Evolutionary conservation across 352 stramenopile species (phyloP), one percentile per base, ranked within the genome.

Genomic region (Phytophthora rubi): DNA sequence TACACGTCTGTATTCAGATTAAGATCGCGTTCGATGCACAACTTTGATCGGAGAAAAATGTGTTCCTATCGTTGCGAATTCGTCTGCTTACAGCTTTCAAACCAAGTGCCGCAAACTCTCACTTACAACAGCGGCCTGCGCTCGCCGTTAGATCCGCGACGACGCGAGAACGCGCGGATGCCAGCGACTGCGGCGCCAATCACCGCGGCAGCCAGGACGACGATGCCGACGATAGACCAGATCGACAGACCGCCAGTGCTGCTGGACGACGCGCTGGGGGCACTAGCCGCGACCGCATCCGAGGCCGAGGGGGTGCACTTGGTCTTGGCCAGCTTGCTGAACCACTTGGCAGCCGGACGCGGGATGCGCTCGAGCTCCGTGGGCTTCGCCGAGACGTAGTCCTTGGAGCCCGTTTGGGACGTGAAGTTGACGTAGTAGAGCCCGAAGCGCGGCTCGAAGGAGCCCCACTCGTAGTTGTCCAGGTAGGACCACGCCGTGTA

Each of bases 391-490:
- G 48, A 68, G 33, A 70, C 65, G 21, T 64, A 67, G 52, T 73
- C 64, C 35, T 70, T 70, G 30, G 55, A 68, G 44, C 65, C 70
- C 3, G 70, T 74, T 56, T 77, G 60, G 15, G 65, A 45, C 23
- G 80, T 81, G 56, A 81, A 88, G 51, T 84, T 75, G 52, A 88
- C 75, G 68, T 88, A 81, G 52, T 85, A 85, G 7, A 88, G 63
- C 0, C 80, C 80, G 45, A 84, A 88, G 53, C 80, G 77, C 6
- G 77, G 75, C 48, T 82, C 71, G 59, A 83, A 89, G 23, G 79
- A 87, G 10, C 93, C 79, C 96, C 96, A 99, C 72, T 99, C 96
- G 71, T 97, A 98, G 68, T 98, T 99, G 74, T 98, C 94, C 59
- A 98, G 74, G n/a, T 98, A 89, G 44, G 81, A 94, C 93, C 95